Base-by-base conservation (phyloP, 2,329 filamentous ascomycete species). In the Pseudogymnoascus sp. region DNA sequence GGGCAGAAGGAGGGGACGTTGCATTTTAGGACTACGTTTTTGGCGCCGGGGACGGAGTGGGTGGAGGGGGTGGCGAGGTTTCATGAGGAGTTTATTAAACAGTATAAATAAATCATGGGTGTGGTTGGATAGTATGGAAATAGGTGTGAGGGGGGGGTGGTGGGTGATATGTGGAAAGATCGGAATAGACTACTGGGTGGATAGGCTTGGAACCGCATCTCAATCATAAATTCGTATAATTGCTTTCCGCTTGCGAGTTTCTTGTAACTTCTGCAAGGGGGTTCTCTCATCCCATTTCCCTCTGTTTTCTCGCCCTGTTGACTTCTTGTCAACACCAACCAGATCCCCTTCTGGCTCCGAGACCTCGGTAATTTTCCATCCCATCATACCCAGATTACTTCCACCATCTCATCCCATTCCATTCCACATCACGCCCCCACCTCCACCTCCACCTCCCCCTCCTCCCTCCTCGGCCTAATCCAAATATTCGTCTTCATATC, bases 41-140 rank as follows among this genome's bases (percentile, higher is more conserved):
- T 99, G 42, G 93, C 94, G 0, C 94, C 94, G 0, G 94, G 94
- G 12, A 97, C 93, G 1, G 92, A 96, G 70, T 99, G 94, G 94
- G 87, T 95, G 5, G 86, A 87, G 60, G 83, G 88, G 68, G 91
- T 97, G 69, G 84, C 88, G 69, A 89, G 91, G 77, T 99, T 99
- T 79, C 94, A 99, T 79, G 79, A 86, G 76, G 86, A 89, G 66
- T 99, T 99, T 72, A 90, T 97, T 86, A 83, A 89, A 60, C 84
- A 96, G 82, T 97, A 83, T 68, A 79, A 78, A 69, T 73, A 53
- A 23, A 25, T 31, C 5, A 25, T 14, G 14, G 8, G 3, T 47
- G 23, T 25, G 14, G 12, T 28, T 31, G 44, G 44, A 11, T 53
- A 11, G 44, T 25, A 25, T 25, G 23, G 6, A 25, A 25, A 47